Evolutionary conservation across 768 basidiomycete genomes (phyloP).

Genomic region (Daedaleopsis nitida): DNA sequence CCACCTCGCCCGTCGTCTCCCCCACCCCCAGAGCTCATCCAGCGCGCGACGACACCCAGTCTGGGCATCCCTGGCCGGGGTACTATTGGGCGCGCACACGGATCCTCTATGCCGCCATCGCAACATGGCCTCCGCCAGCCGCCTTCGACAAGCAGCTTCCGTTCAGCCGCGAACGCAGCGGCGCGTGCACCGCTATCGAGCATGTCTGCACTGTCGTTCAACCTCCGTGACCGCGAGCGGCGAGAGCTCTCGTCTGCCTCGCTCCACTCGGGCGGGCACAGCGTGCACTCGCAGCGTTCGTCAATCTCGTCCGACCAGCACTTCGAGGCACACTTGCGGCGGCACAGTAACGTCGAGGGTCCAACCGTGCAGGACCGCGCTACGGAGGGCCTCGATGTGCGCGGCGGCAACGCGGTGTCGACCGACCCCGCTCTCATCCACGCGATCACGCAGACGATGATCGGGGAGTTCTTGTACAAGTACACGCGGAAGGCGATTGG

Average conservation of each 20-base stretch:
- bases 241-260: conserved; percentile 69
- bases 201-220: conserved; percentile 49
- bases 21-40: conserved; percentile 88
- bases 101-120: conserved; percentile 76
- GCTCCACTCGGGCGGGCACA: conserved; percentile 63
- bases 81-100: conserved; percentile 55
- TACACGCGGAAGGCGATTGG: conserved; percentile 90
- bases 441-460: conserved; percentile 99
- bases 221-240: conserved; percentile 53
- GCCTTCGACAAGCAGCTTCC: conserved; percentile 82
- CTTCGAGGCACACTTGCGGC: conserved; percentile 45
- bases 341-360: conserved; percentile 32
- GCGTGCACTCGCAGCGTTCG: conserved; percentile 70
- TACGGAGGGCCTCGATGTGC: conserved; percentile 30
- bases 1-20: conserved; percentile 92
- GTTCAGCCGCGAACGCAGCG: conserved; percentile 68
- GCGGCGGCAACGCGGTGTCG: conserved; percentile 26
- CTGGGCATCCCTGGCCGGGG: conserved; percentile 62
- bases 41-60: conserved; percentile 87
- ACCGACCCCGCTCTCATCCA: conserved; percentile 94
- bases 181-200: conserved; percentile 50
- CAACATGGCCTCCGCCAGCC: conserved; percentile 66
- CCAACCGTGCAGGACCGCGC: conserved; percentile 22
- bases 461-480: conserved; percentile 98
- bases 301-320: conserved; percentile 83